Evolutionary conservation across 78 protist genomes (phyloP), one percentile per base, ranked within the genome.

Genomic region (Chrysochromulina parva): DNA sequence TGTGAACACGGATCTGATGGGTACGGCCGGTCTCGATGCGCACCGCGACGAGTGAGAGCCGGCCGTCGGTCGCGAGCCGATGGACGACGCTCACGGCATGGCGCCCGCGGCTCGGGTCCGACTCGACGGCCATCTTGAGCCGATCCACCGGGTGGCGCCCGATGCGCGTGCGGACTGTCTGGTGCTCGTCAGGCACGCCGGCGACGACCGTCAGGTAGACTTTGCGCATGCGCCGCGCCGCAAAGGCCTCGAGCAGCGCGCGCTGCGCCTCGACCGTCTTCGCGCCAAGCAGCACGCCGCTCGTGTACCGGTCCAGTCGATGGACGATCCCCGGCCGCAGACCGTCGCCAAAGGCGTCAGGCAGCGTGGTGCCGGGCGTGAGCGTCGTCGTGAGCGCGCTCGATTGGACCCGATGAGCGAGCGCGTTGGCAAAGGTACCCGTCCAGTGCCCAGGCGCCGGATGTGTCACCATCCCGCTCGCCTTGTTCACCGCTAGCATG

Each of bases 301-400:
- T 28, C 22, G 78, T 69, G 50, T 7, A 14, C 22, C 38, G 24
- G 78, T 69, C 78, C 17, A 69, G 78, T 7, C 78, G 78, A 52
- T 69, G 78, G 28, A 69, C 78, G 71, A 65, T 65, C n/a, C 71
- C 71, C 9, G 71, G 71, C n/a, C 71, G 71, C 71, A 65, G 71
- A 7, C 28, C 26, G 71, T 65, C 71, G 71, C 71, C 71, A 20
- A 65, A 19, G 28, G 14, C 71, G 71, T 65, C 71, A 4, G 71
- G 71, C 9, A 65, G 71, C 62, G 62, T 14, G 24, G 62, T 13
- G 62, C 24, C 62, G 62, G 62, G 24, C 13, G 62, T 13, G 26
- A 22, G 16, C 13, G 24, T 7, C 24, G 24, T 13, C 71, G 71
- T 20, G 28, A 19, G 28, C 22, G 22, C 22, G 22, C 14, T 13